Evolutionary conservation across 2,329 filamentous ascomycete genomes (phyloP).

Genomic region (Phialophora chinensis): DNA sequence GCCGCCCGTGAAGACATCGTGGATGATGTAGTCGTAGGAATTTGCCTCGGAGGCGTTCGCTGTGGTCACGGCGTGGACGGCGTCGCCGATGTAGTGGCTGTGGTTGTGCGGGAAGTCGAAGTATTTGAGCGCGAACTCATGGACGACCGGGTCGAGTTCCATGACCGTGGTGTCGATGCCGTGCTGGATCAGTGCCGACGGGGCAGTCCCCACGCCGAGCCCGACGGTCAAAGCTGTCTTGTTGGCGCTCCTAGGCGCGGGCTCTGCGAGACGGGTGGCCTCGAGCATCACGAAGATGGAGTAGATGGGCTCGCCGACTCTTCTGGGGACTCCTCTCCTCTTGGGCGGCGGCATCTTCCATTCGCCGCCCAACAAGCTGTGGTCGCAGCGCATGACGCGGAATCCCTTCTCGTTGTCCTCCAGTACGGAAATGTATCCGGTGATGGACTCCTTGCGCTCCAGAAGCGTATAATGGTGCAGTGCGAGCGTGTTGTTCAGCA

Average conservation of each 20-base stretch:
- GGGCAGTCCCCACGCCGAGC: conserved; percentile 89
- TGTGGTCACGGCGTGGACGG: conserved; percentile 67
- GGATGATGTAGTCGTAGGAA: conserved; percentile 85
- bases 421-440: conserved; percentile 89
- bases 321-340: conserved; percentile 56
- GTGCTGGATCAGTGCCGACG: conserved; percentile 82
- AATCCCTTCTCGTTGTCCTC: conserved; percentile 75
- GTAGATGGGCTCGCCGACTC: conserved; percentile 84
- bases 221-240: conserved; percentile 78
- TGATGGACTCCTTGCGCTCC: conserved; percentile 82
- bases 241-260: conserved; percentile 43
- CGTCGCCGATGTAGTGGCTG: conserved; percentile 80
- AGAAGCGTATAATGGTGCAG: conserved; percentile 74
- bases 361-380: conserved; percentile 90
- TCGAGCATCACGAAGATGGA: conserved; percentile 96
- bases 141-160: conserved; percentile 89
- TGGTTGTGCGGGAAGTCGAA: conserved; percentile 81
- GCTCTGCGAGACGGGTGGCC: conserved; percentile 80
- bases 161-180: conserved; percentile 92
- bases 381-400: conserved; percentile 87
- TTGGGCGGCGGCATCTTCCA: conserved; percentile 68
- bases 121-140: conserved; percentile 80
- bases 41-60: conserved; percentile 46
- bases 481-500: conserved; percentile 70
- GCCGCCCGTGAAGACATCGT: conserved; percentile 97